phyloP scores from a whole-genome alignment of 1,139 yeast genomes.

The Kurtzmaniella natalensis region DNA sequence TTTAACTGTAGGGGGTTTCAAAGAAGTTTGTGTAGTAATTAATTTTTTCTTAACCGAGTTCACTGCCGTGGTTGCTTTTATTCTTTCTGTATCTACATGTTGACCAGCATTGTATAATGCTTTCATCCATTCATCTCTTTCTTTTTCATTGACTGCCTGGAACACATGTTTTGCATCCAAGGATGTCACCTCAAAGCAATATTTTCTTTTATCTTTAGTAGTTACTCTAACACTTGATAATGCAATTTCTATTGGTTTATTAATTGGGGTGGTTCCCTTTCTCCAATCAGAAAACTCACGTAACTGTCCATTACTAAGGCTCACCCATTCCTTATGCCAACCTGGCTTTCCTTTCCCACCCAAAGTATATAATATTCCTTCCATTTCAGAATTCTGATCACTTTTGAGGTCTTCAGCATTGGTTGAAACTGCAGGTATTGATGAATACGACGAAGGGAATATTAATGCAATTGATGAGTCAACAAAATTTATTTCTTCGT shows the following conservation, averaged over 20 bases:
- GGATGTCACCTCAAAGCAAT: slow-evolving; percentile 78
- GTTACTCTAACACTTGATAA: slow-evolving; percentile 62
- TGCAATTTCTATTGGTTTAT: slow-evolving; percentile 69
- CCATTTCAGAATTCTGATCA: slow-evolving; percentile 31
- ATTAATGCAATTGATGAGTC: slow-evolving; percentile 2
- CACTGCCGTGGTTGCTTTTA: slow-evolving; percentile 10
- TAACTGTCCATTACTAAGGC: slow-evolving; percentile 60
- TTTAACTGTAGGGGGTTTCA: slow-evolving; percentile 5
- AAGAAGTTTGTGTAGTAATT: not conserved
- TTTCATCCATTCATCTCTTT: slow-evolving; percentile 66
- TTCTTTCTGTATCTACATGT: slow-evolving; percentile 26
- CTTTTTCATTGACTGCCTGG: slow-evolving; percentile 72
- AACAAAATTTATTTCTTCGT: slow-evolving; percentile 1
- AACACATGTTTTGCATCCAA: slow-evolving; percentile 65
- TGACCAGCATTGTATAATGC: slow-evolving; percentile 52
- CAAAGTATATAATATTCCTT: slow-evolving; percentile 62
- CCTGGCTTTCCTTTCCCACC: slow-evolving; percentile 75
- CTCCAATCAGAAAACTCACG: slow-evolving; percentile 82
- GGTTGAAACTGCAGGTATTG: slow-evolving; percentile 6
- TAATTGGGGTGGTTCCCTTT: slow-evolving; percentile 59
- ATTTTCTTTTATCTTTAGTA: slow-evolving; percentile 43
- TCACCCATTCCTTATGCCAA: slow-evolving; percentile 94
- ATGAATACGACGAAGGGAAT: not conserved
- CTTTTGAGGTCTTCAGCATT: slow-evolving; percentile 8
- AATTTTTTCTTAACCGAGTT: not conserved